Percentiles rank a stretch among this genome's conserved stretches.
Conservation (phyloP, 2,329 filamentous ascomycete genomes). For the Colletotrichum ledebouriae region DNA sequence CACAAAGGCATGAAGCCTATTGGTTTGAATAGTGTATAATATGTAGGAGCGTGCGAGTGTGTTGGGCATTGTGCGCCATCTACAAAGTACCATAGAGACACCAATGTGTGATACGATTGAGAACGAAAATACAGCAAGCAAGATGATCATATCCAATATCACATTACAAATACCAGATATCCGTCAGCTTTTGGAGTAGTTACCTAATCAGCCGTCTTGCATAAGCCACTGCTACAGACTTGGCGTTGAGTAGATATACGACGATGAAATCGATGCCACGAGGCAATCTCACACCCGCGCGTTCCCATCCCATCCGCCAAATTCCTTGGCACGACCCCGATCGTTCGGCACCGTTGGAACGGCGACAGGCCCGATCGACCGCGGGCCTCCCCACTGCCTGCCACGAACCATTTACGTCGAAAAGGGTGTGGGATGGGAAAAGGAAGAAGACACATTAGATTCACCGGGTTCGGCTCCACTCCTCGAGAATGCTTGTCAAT, state of each 20-base stretch:
- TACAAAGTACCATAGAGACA: constrained; percentile 39
- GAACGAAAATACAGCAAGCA: constrained; percentile 37
- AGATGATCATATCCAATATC: constrained; percentile 8
- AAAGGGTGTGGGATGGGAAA: neutral
- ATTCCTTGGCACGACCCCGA: constrained; percentile 33
- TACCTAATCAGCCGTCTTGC: neutral
- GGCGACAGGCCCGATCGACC: neutral
- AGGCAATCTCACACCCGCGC: constrained; percentile 11
- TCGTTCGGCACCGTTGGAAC: constrained; percentile 6
- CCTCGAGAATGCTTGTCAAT: constrained; percentile 34
- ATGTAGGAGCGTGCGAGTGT: constrained; percentile 26
- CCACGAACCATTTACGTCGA: constrained; percentile 3
- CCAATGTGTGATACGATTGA: constrained; percentile 34
- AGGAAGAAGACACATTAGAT: neutral
- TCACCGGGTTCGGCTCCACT: constrained; percentile 14
- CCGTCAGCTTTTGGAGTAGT: neutral
- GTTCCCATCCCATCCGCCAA: constrained; percentile 19
- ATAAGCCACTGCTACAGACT: no score
- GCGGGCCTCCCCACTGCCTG: neutral
- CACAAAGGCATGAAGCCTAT: constrained; percentile 22
- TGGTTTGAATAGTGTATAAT: constrained; percentile 40
- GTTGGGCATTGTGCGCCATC: constrained; percentile 39
- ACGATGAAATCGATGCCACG: neutral
- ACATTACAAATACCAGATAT: neutral
- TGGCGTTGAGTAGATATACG: neutral